phyloP scores from a whole-genome alignment of 805 yeast genomes.

The Candida patagonica region DNA sequence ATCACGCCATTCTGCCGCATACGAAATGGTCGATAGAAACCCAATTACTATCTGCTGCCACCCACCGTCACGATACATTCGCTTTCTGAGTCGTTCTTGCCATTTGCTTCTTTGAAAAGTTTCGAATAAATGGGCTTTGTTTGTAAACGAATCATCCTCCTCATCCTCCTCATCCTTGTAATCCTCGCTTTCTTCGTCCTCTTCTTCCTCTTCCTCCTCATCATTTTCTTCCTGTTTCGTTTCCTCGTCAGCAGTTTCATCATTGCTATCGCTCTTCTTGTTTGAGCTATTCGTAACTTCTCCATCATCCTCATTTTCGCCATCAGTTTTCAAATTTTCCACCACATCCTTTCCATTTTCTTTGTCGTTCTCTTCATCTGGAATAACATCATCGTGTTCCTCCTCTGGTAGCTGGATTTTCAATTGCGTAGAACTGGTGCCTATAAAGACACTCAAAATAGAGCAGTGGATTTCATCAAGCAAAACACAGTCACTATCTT shows the following conservation, averaged over 20 bases:
- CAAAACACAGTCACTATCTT: slow-evolving; percentile 39
- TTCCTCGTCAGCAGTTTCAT: slow-evolving; percentile 21
- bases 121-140: slow-evolving; percentile 13
- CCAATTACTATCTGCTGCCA: slow-evolving; percentile 80
- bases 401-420: slow-evolving; percentile 24
- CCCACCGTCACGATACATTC: slow-evolving; percentile 72
- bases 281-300: background rate
- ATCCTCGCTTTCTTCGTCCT: slow-evolving; percentile 25
- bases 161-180: slow-evolving; percentile 25
- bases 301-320: slow-evolving; percentile 13
- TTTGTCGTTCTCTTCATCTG: slow-evolving; percentile 15
- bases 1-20: slow-evolving; percentile 44
- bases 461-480: slow-evolving; percentile 64
- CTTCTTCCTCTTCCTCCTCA: slow-evolving; percentile 16
- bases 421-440: slow-evolving; percentile 33
- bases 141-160: slow-evolving; percentile 17
- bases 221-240: slow-evolving; percentile 21
- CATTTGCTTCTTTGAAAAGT: slow-evolving; percentile 35
- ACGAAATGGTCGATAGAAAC: slow-evolving; percentile 50
- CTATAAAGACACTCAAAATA: slow-evolving; percentile 46
- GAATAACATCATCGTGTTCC: slow-evolving; percentile 26
- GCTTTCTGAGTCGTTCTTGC: slow-evolving; percentile 66
- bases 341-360: slow-evolving; percentile 13
- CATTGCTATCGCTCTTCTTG: slow-evolving; percentile 9
- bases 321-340: slow-evolving; percentile 7